These are phyloP conservation scores for Dujonia santamariae DNA, from an alignment of 1,139 yeast genomes.

Conservation along the genomic window DNA sequence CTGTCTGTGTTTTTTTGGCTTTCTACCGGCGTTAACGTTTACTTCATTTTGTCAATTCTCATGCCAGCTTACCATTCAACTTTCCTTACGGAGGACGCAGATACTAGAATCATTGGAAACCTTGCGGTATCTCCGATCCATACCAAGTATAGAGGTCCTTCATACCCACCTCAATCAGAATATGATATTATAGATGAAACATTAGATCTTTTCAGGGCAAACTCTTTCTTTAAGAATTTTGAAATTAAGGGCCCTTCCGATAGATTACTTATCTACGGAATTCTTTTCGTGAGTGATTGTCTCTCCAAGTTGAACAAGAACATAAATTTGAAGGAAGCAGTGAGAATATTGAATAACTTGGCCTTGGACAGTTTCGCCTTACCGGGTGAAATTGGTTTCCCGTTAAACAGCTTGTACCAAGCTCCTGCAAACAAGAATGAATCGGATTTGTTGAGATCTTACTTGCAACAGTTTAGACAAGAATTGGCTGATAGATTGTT, in stretches of 20 bases:
- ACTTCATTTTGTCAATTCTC: too few species aligned
- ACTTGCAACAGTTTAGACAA: constrained; percentile 90
- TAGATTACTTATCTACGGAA: constrained; percentile 94
- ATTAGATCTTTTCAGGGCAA: constrained; percentile 89
- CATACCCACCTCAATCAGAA: constrained; percentile 76
- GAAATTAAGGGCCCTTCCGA: constrained; percentile 97
- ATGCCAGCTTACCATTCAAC: constrained; percentile 91
- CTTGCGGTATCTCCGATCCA: constrained; percentile 78
- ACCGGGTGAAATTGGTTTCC: constrained; percentile 96
- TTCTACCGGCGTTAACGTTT: too few species aligned
- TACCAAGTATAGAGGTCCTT: constrained; percentile 86
- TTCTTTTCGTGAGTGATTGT: constrained; percentile 83
- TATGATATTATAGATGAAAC: constrained; percentile 92
- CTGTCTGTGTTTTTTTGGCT: too few species aligned
- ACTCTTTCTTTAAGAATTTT: constrained; percentile 92
- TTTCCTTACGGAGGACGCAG: constrained; percentile 63
- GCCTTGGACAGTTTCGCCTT: constrained; percentile 85
- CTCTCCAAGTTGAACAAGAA: constrained; percentile 55
- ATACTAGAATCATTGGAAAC: constrained; percentile 51
- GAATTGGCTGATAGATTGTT: constrained; percentile 83
- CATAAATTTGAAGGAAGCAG: constrained; percentile 60
- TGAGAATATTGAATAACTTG: constrained; percentile 69
- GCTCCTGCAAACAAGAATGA: constrained; percentile 76
- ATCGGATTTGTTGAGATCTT: constrained; percentile 73
- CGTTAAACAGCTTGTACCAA: constrained; percentile 77